Percentiles rank a stretch among this genome's conserved stretches.
Evolutionary conservation across 2,329 filamentous ascomycete genomes (phyloP).

Genomic region (Nigrospora osmanthi): DNA sequence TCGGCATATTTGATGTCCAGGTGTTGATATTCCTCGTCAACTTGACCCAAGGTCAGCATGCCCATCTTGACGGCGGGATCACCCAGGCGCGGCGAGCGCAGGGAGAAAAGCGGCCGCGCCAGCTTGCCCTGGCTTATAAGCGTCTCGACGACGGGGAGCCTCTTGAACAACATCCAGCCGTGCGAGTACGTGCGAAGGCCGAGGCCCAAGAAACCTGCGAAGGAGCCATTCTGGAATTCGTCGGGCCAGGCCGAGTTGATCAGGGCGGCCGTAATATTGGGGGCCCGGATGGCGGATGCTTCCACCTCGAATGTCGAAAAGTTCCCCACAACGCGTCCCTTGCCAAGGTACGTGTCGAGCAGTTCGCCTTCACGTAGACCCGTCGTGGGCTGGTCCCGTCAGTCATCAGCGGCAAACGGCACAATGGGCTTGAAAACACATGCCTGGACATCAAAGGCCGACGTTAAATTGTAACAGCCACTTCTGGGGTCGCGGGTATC

Average conservation of each 20-base stretch:
- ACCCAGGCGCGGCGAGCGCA: background rate
- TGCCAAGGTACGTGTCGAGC: background rate
- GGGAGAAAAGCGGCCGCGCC: background rate
- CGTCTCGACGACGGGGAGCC: background rate
- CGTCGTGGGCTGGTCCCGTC: background rate
- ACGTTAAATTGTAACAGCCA: conserved; percentile 1
- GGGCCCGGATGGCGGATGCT: background rate
- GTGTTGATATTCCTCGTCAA: background rate
- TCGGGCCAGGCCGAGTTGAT: background rate
- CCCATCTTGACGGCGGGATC: background rate
- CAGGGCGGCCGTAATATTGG: background rate
- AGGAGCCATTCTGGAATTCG: background rate
- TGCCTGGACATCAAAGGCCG: background rate
- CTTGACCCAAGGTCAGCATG: background rate
- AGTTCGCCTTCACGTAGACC: background rate
- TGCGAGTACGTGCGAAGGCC: background rate
- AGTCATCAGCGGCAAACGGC: background rate
- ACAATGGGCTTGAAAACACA: background rate
- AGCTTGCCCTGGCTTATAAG: background rate
- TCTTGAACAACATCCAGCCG: background rate
- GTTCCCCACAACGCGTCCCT: background rate
- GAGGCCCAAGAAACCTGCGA: background rate
- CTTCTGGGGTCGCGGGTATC: background rate
- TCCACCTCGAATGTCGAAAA: background rate
- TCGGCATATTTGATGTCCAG: background rate